Evolutionary conservation across 371 early-diverging fungal species (phyloP).

Genomic region (Mucor velutinosus): DNA sequence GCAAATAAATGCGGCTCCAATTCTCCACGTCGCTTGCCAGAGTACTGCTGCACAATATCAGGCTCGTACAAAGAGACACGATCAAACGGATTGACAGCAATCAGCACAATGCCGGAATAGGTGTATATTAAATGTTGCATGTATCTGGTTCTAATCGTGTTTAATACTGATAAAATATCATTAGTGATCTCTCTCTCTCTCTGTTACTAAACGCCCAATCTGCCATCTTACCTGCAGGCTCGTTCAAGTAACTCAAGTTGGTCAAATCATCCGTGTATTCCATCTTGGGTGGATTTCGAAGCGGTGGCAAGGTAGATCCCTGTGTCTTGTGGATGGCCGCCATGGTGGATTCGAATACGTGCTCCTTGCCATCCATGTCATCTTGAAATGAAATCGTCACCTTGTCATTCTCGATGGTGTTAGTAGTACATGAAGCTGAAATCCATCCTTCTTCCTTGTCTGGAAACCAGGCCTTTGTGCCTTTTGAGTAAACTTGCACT

Average conservation of each 20-base stretch:
- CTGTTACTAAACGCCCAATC: not conserved
- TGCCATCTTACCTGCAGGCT: conserved; percentile 71
- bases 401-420: conserved; percentile 50
- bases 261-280: conserved; percentile 94
- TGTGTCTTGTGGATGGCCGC: conserved; percentile 65
- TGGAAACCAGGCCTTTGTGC: conserved; percentile 86
- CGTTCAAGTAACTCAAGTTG: conserved; percentile 88
- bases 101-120: conserved; percentile 97
- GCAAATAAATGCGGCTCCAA: conserved; percentile 99
- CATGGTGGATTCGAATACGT: conserved; percentile 72
- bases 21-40: conserved; percentile 93
- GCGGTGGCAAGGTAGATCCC: conserved; percentile 76
- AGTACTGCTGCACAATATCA: conserved; percentile 85
- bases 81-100: conserved; percentile 98
- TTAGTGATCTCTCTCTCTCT: not conserved
- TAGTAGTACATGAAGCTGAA: conserved; percentile 64
- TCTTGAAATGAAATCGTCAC: conserved; percentile 64
- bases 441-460: conserved; percentile 88
- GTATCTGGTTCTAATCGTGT: conserved; percentile 88
- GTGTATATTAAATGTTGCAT: conserved; percentile 94
- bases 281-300: conserved; percentile 87
- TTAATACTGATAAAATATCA: conserved; percentile 60
- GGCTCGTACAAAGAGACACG: conserved; percentile 84
- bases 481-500: conserved; percentile 65
- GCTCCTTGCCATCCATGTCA: conserved; percentile 61